phyloP scores from a whole-genome alignment of 805 yeast species.

The Schwanniomyces yamadae region DNA sequence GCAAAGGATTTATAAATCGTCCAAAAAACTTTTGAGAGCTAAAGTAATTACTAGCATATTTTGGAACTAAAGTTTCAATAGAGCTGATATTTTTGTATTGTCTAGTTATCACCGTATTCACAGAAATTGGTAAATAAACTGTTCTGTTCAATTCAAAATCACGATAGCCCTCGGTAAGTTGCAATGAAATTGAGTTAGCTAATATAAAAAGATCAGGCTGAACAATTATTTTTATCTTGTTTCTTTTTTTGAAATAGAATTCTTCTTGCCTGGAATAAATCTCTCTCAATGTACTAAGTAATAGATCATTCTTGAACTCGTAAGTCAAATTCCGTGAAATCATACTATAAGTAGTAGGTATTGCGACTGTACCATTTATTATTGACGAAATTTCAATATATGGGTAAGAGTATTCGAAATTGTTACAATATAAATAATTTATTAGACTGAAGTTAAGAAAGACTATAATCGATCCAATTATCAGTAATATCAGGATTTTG shows the following conservation, averaged over 20 bases:
- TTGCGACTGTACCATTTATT: background rate
- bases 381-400: constrained; percentile 15
- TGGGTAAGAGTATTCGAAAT: constrained; percentile 10
- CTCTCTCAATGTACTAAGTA: constrained; percentile 11
- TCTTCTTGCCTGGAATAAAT: constrained; percentile 21
- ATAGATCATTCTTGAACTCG: constrained; percentile 3
- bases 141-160: constrained; percentile 5
- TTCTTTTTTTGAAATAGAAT: constrained; percentile 12
- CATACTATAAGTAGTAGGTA: constrained; percentile 6
- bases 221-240: constrained; percentile 17
- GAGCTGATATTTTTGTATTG: background rate
- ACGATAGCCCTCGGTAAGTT: constrained; percentile 11
- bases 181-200: constrained; percentile 6
- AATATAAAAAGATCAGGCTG: constrained; percentile 15
- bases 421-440: constrained; percentile 6
- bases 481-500: too few relatives aligned
- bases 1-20: constrained; percentile 11
- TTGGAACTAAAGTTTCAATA: background rate
- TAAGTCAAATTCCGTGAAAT: background rate
- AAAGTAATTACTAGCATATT: background rate
- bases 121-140: background rate
- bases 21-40: constrained; percentile 7
- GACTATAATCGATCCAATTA: too few relatives aligned
- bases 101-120: constrained; percentile 1
- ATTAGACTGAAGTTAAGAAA: constrained; percentile 6